These are phyloP conservation scores for Claviceps sp. DNA, from an alignment of 2,329 filamentous ascomycete genomes.

Conservation along the genomic window DNA sequence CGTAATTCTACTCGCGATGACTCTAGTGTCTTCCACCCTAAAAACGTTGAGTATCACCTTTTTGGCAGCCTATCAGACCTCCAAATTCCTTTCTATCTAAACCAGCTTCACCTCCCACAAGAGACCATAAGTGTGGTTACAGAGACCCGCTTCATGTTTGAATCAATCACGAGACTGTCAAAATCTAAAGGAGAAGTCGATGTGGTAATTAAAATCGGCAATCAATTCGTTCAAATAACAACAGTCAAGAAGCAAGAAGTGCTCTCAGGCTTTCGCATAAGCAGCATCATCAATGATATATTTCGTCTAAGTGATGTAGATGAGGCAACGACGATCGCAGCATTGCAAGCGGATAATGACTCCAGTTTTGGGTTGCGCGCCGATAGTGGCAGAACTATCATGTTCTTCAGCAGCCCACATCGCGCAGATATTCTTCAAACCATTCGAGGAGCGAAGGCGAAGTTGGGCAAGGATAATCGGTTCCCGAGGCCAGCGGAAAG, in stretches of 20 bases:
- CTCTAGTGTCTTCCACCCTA: slow-evolving; percentile 45
- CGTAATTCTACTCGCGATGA: slow-evolving; percentile 49
- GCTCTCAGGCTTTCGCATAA: slow-evolving; percentile 45
- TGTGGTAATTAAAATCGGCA: slow-evolving; percentile 54
- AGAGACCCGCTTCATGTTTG: slow-evolving; percentile 52
- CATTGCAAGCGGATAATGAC: slow-evolving; percentile 51
- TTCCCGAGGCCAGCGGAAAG: slow-evolving; percentile 49
- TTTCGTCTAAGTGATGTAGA: slow-evolving; percentile 56
- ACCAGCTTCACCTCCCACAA: slow-evolving; percentile 52
- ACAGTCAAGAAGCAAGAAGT: slow-evolving; percentile 58
- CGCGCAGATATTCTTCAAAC: slow-evolving; percentile 50
- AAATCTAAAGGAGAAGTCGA: slow-evolving; percentile 60
- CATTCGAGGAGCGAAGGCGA: slow-evolving; percentile 49
- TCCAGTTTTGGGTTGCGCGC: slow-evolving; percentile 53
- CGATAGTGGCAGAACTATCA: slow-evolving; percentile 56
- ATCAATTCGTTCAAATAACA: slow-evolving; percentile 56
- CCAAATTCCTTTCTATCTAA: slow-evolving; percentile 52
- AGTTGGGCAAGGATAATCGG: slow-evolving; percentile 49
- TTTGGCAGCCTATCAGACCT: slow-evolving; percentile 53
- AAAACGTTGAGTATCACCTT: slow-evolving; percentile 52
- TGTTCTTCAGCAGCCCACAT: slow-evolving; percentile 57
- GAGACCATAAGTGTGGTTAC: slow-evolving; percentile 57
- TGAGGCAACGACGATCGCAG: slow-evolving; percentile 41
- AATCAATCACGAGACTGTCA: slow-evolving; percentile 50
- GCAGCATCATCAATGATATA: slow-evolving; percentile 55